A percentile compares a stretch with the other conserved stretches of the same genome.
Conservation (phyloP, 805 yeast species). For the Ogataea siamensis region DNA sequence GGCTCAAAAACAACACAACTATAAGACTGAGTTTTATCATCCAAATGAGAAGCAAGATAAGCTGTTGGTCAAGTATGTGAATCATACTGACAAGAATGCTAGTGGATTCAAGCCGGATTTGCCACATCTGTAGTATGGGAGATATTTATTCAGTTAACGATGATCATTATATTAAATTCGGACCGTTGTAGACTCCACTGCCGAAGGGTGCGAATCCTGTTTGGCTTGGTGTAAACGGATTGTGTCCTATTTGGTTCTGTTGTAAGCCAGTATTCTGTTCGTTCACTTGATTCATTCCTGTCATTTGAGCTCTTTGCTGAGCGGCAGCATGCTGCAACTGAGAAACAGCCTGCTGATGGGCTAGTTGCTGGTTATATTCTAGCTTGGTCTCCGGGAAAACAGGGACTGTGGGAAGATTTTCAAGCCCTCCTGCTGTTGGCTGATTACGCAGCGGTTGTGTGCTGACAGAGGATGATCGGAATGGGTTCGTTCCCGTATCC, state of each 20-base stretch:
- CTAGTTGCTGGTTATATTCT: conserved; percentile 22
- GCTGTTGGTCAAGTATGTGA: conserved; percentile 27
- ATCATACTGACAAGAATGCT: conserved; percentile 30
- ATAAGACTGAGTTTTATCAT: conserved; percentile 26
- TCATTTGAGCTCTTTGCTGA: conserved; percentile 4
- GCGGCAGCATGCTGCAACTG: conserved; percentile 26
- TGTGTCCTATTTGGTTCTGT: conserved; percentile 17
- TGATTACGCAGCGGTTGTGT: conserved; percentile 40
- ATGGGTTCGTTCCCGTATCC: conserved; percentile 60
- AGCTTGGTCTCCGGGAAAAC: conserved; percentile 63
- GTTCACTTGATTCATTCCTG: not conserved
- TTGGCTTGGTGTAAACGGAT: conserved; percentile 10
- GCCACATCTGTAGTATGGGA: not conserved
- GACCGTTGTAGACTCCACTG: conserved; percentile 29
- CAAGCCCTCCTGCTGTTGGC: conserved; percentile 74
- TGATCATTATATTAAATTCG: conserved; percentile 25
- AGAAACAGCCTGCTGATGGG: conserved; percentile 19
- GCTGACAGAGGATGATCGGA: conserved; percentile 35
- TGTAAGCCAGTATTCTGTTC: conserved; percentile 16
- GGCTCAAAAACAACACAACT: conserved; percentile 28
- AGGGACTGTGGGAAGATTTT: conserved; percentile 60
- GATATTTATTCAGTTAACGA: not conserved
- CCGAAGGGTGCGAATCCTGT: conserved; percentile 16
- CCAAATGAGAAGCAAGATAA: conserved; percentile 26
- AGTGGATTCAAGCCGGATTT: conserved; percentile 25